Base-by-base conservation (phyloP, 352 stramenopile genomes). In the Globisporangium apiculatum region DNA sequence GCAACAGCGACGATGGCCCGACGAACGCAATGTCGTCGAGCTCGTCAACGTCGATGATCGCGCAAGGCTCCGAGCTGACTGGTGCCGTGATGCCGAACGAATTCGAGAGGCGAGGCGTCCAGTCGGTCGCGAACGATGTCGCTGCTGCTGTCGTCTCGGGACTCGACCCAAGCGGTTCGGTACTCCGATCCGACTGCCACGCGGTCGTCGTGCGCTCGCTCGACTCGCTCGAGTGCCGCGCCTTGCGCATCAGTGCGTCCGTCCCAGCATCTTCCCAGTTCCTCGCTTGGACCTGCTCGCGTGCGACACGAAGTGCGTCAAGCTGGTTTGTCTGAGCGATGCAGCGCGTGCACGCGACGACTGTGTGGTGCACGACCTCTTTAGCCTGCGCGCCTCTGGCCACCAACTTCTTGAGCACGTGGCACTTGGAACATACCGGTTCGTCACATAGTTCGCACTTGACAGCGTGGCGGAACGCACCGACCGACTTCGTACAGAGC, bases 341-440 rank as follows among this genome's bases (percentile, higher is more conserved):
- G 45, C 58, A 63, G 42, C 49, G 52, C 43, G 46, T 58, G 51
- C 58, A 63, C 35, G 41, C 56, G 5, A 57, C 10, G 24, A 52
- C 43, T 1, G 37, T 18, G 42, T 51, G 58, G 8, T 51, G 51
- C 43, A 18, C 8, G 7, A 63, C 14, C 0, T 53, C 11, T 31
- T 63, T 63, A 2, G 24, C 48, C 49, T 43, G 41, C 36, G 36
- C 31, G 12, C 50, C 58, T 38, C 42, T 41, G 31, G 42, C 53
- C 45, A 24, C 47, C 58, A 63, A 17, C 10, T 47, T 53, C 58
- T 58, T 57, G 35, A 15, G 14, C 31, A 63, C 51, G 24, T 46
- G 58, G 51, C 58, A 63, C 45, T 53, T 51, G 46, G 58, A 53
- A 51, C 58, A 63, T n/a, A 58, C 50, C 8, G 50, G 51, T 15